Percentiles rank a stretch among this genome's conserved stretches.
Conservation (phyloP, 805 yeast genomes). For the Kazachstania bromeliacearum region DNA sequence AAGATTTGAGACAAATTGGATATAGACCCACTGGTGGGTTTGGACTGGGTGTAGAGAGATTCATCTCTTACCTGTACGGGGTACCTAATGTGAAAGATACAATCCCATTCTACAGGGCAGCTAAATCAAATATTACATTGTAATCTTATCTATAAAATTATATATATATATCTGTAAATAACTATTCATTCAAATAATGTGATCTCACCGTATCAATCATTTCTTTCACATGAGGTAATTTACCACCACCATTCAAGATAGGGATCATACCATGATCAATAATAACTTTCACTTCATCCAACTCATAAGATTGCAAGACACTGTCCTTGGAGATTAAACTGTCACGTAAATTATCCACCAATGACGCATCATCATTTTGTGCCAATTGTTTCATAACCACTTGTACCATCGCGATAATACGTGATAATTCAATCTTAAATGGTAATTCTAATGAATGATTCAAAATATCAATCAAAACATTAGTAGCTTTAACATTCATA, state of each 20-base stretch:
- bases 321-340: background rate
- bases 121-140: slow-evolving; percentile 5
- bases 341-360: background rate
- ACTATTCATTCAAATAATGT: background rate
- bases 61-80: slow-evolving; percentile 62
- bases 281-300: background rate
- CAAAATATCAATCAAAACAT: background rate
- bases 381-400: background rate
- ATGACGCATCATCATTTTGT: background rate
- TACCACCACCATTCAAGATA: background rate
- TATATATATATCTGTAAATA: background rate
- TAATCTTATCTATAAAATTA: background rate
- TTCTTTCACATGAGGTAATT: background rate
- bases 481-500: background rate
- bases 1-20: slow-evolving; percentile 64
- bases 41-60: slow-evolving; percentile 89
- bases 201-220: background rate
- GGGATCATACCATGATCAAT: background rate
- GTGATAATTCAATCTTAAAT: background rate
- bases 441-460: background rate
- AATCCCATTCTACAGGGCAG: slow-evolving; percentile 67
- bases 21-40: slow-evolving; percentile 93
- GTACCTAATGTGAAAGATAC: slow-evolving; percentile 78
- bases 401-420: background rate
- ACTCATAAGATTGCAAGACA: background rate